Evolutionary conservation across 257 asterid species (phyloP), one percentile per base, ranked within the genome.

Genomic region (Rhazya stricta): DNA sequence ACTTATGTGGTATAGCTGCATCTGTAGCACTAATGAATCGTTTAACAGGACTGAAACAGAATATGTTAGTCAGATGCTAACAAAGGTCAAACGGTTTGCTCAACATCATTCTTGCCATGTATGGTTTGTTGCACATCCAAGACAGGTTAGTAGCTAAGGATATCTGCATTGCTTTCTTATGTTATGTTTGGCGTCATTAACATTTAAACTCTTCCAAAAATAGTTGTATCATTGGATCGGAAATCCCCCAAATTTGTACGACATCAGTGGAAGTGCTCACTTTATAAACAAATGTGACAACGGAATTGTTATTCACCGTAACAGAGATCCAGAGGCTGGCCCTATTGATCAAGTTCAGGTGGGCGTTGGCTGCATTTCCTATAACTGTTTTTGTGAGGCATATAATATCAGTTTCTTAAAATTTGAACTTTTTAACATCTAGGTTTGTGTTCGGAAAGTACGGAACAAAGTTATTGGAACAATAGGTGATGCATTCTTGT

Each of bases 101-200:
- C 98, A 95, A 74, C 99, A 95, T 79, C 98, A 95, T 79, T 77
- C 91, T 10, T 92, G 98, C 63, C 99, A 92, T 83, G 99, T 95
- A 77, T 95, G 98, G 99, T 95, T 95, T 81, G 98, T 95, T 50
- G 99, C 98, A 81, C 99, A 95, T 86, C 98, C 99, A 37, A 88
- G 96, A 86, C 99, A 95, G 96, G 98, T 94, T 72, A 50, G 82
- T 54, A 72, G 57, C 69, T 67, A 30, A 43, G 42, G 18, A 29
- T 25, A 73, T 67, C 45, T 41, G 18, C 42, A 15, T 67, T 77
- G 46, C 41, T 15, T 54, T 41, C 53, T 65, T 51, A 29, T 11
- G 34, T 13, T 48, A 58, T 56, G 41, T 34, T 46, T 63, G 63
- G 18, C 61, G 12, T 56, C 68, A 56, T 58, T 82, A 72, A 86